A percentile compares a stretch with the other conserved stretches of the same genome.
These are phyloP conservation scores for Xanthoconium separans DNA, from an alignment of 1,284 basidiomycete genomes.

Conservation along the genomic window DNA sequence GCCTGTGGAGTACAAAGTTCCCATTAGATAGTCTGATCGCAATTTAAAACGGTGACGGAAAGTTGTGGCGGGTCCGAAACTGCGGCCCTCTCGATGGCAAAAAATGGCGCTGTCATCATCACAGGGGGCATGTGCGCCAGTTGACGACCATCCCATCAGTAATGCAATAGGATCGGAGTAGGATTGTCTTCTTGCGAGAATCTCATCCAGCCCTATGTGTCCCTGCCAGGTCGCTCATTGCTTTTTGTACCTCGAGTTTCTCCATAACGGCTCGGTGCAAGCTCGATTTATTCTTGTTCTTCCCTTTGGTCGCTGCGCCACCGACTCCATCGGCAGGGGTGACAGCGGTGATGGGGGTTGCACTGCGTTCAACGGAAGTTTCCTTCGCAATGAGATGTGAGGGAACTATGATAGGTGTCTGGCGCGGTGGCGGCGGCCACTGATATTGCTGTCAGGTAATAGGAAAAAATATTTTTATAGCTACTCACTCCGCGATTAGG, in stretches of 20 bases:
- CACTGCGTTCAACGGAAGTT: slow-evolving; percentile 11
- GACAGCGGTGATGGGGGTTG: slow-evolving; percentile 4
- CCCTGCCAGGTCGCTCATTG: slow-evolving; percentile 57
- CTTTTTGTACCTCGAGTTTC: slow-evolving; percentile 68
- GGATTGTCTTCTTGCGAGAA: neutral
- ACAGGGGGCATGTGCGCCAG: neutral
- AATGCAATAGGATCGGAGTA: neutral
- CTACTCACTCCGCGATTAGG: slow-evolving; percentile 71
- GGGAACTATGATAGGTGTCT: slow-evolving; percentile 71
- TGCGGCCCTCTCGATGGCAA: neutral
- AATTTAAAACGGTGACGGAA: slow-evolving; percentile 1
- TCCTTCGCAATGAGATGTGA: slow-evolving; percentile 47
- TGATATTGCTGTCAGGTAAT: slow-evolving; percentile 28
- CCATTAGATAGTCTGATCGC: neutral
- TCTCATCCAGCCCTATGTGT: slow-evolving; percentile 17
- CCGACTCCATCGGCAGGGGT: slow-evolving; percentile 10
- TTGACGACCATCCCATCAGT: neutral
- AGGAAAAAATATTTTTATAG: neutral
- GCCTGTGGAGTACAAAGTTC: neutral
- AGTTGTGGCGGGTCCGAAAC: neutral
- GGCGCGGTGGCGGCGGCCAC: slow-evolving; percentile 79
- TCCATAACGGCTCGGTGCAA: slow-evolving; percentile 74
- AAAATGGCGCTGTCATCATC: neutral
- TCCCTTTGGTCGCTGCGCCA: slow-evolving; percentile 22
- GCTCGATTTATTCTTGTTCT: slow-evolving; percentile 54